These are phyloP conservation scores for Pulveroboletus sp. DNA, from an alignment of 768 basidiomycete species.

Conservation along the genomic window DNA sequence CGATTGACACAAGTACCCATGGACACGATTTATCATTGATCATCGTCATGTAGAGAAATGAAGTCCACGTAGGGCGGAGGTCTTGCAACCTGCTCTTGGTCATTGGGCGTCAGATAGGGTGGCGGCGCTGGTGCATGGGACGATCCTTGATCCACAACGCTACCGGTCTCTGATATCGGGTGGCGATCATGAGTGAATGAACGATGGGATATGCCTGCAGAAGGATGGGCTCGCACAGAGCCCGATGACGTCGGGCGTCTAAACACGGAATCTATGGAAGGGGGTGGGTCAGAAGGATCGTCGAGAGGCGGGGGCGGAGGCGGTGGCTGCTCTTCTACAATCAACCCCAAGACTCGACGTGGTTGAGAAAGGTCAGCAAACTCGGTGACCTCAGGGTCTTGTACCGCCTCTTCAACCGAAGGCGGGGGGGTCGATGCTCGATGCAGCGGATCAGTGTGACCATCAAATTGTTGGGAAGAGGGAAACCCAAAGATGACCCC, in stretches of 20 bases:
- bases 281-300: conserved; percentile 84
- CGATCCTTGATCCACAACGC: conserved; percentile 33
- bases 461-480: conserved; percentile 73
- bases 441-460: conserved; percentile 65
- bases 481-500: conserved; percentile 74
- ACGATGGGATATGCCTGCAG: conserved; percentile 29
- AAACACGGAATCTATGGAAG: conserved; percentile 81
- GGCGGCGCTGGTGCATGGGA: conserved; percentile 65
- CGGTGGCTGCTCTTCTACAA: conserved; percentile 53
- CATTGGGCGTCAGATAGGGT: conserved; percentile 58
- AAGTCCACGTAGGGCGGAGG: conserved; percentile 65
- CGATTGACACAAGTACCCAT: background rate
- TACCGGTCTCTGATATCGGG: conserved; percentile 30
- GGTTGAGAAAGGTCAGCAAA: conserved; percentile 56
- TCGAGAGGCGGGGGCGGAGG: conserved; percentile 82
- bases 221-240: conserved; percentile 12
- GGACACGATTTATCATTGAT: conserved; percentile 9
- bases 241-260: conserved; percentile 32
- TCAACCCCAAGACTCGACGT: conserved; percentile 55
- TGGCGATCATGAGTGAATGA: conserved; percentile 30
- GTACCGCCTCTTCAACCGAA: conserved; percentile 67
- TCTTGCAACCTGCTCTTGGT: conserved; percentile 48
- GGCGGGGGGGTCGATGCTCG: conserved; percentile 69
- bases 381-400: conserved; percentile 64
- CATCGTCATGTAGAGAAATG: conserved; percentile 11